phyloP scores from a whole-genome alignment of 345 rosid genomes.

The Citrus sp. region DNA sequence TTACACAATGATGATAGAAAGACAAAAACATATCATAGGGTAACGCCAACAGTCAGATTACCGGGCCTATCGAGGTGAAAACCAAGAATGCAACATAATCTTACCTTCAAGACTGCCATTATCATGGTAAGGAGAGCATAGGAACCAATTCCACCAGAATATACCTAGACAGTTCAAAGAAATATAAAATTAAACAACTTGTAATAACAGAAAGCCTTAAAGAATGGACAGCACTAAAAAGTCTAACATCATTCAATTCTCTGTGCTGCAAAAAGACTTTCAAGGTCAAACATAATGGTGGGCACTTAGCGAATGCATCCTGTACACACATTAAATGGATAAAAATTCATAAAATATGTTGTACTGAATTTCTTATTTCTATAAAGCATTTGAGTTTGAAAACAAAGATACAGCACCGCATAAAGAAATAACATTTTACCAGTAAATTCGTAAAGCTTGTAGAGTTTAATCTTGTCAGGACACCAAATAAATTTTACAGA shows the following conservation, averaged over 20 bases:
- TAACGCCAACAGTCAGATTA: not conserved
- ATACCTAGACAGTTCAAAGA: slow-evolving; percentile 53
- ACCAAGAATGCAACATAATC: not conserved
- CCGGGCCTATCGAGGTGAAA: not conserved
- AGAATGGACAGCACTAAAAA: not conserved
- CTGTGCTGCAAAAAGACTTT: slow-evolving; percentile 96
- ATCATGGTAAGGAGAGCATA: slow-evolving; percentile 93
- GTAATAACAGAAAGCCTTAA: not conserved
- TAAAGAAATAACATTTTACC: not conserved
- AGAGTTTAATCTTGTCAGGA: not conserved
- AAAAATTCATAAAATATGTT: not conserved
- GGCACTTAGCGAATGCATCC: slow-evolving; percentile 72
- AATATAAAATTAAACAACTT: slow-evolving; percentile 17
- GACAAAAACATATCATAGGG: not conserved
- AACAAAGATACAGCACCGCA: not conserved
- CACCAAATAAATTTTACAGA: not conserved
- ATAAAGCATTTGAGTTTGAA: not conserved
- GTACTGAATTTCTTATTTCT: not conserved
- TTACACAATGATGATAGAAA: not conserved
- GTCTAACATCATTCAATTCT: slow-evolving; percentile 83
- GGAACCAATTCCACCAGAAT: slow-evolving; percentile 91
- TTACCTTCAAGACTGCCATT: slow-evolving; percentile 75
- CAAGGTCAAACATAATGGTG: slow-evolving; percentile 75
- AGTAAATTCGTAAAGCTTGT: not conserved
- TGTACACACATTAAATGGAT: slow-evolving; percentile 11